Base-by-base conservation (phyloP, 2,329 filamentous ascomycete genomes). In the Blastomyces percursus region DNA sequence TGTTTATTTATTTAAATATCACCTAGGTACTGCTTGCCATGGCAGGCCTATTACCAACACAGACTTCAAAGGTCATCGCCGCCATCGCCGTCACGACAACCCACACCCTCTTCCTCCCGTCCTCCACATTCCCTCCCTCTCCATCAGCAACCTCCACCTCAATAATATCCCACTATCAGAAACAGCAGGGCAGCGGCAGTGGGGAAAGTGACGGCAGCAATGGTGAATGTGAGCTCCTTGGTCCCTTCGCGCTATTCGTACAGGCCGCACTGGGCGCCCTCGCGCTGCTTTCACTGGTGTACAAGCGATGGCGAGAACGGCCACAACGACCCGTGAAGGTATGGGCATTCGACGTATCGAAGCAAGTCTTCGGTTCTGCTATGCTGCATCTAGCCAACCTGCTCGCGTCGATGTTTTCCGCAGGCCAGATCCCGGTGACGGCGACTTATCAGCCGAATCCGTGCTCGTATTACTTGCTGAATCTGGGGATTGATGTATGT, bases 341-440 rank as follows among this genome's bases (percentile, higher is more conserved):
- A 67, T 99, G 94, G 93, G 92, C 90, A 75, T 99, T 97, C 74
- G 94, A 99, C 73, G 94, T 87, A 30, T 96, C 91, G 40, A 99
- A 99, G 80, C 94, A 99, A 79, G 91, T 99, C 61, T 89, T 97
- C 71, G 94, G 94, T 27, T 95, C 91, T 38, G 87, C 91, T 55
- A 82, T 99, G 74, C 86, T 96, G 42, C 94, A 99, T 77, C 81
- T 93, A 54, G 90, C 92, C 68, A 99, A 99, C 73, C 82, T 99
- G 61, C 85, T 96, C 75, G 96, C 99, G 88, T 95, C 91, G 56
- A 91, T 97, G 89, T 82, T 99, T 68, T 95, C 91, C 0, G 93
- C 90, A 61, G 92, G 91, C 2, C 86, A 89, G 69, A 88, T 97
- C 44, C 73, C 77, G 48, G 73, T 77, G 42, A 70, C 67, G 42